Conservation (phyloP, 2,329 filamentous ascomycete species). For the Penicillium brasilianum region DNA sequence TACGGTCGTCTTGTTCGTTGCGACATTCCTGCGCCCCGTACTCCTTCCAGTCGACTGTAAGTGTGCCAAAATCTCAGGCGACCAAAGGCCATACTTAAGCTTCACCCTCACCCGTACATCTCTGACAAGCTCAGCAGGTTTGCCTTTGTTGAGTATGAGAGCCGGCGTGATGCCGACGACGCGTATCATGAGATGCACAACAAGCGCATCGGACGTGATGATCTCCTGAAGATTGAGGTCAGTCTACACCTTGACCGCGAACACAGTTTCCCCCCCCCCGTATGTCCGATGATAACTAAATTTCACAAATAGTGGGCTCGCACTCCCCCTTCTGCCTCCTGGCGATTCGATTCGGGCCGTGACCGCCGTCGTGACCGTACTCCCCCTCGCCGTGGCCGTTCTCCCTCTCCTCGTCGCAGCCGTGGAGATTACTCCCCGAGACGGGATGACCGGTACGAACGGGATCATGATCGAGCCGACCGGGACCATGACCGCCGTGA, state of each 20-base stretch:
- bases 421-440: conserved; percentile 79
- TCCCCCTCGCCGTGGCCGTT: conserved; percentile 75
- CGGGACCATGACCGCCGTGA: conserved; percentile 70
- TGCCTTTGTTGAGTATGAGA: conserved; percentile 99
- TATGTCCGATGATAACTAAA: neutral
- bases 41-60: conserved; percentile 92
- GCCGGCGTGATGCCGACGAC: conserved; percentile 96
- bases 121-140: conserved; percentile 62
- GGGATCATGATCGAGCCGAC: conserved; percentile 73
- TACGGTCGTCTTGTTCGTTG: conserved; percentile 98
- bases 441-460: conserved; percentile 83
- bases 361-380: conserved; percentile 72
- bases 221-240: conserved; percentile 97
- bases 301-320: conserved; percentile 82
- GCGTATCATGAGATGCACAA: conserved; percentile 99
- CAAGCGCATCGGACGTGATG: conserved; percentile 95
- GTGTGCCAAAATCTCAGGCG: conserved; percentile 48
- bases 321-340: conserved; percentile 95
- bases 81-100: too few relatives aligned
- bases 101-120: conserved; percentile 9
- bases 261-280: neutral
- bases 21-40: conserved; percentile 95
- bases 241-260: conserved; percentile 33
- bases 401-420: conserved; percentile 62
- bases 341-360: conserved; percentile 89